Conservation (phyloP, 495 filamentous ascomycete genomes). For the Trichoderma gamsii region DNA sequence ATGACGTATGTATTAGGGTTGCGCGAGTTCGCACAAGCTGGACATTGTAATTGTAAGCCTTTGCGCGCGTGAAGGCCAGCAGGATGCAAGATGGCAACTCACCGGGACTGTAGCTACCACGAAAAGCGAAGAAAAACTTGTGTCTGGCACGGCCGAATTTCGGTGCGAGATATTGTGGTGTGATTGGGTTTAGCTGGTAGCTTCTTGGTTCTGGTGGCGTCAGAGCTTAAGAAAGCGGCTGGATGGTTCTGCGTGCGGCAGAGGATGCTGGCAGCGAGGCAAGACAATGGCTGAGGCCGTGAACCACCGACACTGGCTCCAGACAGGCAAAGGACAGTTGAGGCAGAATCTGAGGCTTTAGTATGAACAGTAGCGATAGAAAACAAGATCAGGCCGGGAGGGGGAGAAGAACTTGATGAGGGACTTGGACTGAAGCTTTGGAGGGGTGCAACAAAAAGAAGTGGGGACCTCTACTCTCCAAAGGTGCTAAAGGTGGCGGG, state of each 20-base stretch:
- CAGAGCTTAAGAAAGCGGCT: not conserved
- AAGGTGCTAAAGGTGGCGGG: not conserved
- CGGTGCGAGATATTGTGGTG: conserved; percentile 11
- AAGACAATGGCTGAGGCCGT: conserved; percentile 1
- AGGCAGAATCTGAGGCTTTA: not conserved
- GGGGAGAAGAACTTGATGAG: conserved; percentile 13
- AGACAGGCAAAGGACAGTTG: not conserved
- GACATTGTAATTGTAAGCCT: not conserved
- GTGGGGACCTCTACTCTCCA: conserved; percentile 9
- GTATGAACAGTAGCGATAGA: not conserved
- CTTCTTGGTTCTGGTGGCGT: conserved; percentile 6
- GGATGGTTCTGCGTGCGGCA: not conserved
- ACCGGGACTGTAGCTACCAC: not conserved
- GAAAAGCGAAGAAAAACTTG: not conserved
- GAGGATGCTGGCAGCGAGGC: not conserved
- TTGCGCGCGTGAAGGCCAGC: not conserved
- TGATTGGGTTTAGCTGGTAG: not conserved
- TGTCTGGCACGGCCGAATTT: not conserved
- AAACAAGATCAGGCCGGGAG: conserved; percentile 5
- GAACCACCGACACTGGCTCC: not conserved
- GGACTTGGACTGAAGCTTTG: conserved; percentile 14
- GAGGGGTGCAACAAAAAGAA: conserved; percentile 9
- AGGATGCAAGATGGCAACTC: not conserved
- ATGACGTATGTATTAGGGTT: conserved; percentile 13
- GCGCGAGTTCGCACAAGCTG: conserved; percentile 1